A percentile compares a stretch with the other conserved stretches of the same genome.
Evolutionary conservation across 2,329 filamentous ascomycete genomes (phyloP).

Genomic region (Gyromitra esculenta): DNA sequence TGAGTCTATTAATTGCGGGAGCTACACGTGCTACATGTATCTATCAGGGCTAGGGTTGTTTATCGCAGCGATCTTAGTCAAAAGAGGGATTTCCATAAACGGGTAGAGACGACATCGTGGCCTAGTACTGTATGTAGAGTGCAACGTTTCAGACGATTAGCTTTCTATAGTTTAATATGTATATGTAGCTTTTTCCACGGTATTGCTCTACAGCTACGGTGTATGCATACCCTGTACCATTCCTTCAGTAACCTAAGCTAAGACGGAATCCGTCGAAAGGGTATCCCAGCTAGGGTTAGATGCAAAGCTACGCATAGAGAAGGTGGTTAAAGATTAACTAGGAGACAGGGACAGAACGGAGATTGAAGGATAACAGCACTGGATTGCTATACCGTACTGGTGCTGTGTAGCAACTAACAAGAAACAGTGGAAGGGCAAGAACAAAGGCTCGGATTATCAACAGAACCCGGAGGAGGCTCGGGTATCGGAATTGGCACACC

Average conservation of each 20-base stretch:
- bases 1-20: too few relatives aligned
- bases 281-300: slow-evolving; percentile 57
- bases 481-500: slow-evolving; percentile 5
- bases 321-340: neutral
- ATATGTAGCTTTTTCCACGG: neutral
- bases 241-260: too few relatives aligned
- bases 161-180: too few relatives aligned
- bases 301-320: neutral
- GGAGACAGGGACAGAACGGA: slow-evolving; percentile 2
- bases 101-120: too few relatives aligned
- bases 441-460: neutral
- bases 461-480: slow-evolving; percentile 3
- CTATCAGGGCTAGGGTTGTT: neutral
- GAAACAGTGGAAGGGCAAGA: neutral
- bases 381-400: neutral
- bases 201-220: neutral
- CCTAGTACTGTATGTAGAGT: too few relatives aligned
- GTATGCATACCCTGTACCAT: neutral
- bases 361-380: neutral
- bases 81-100: too few relatives aligned
- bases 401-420: neutral
- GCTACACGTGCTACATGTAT: neutral
- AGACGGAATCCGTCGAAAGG: neutral
- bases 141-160: too few relatives aligned
- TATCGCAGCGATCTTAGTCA: neutral